A percentile compares a stretch with the other conserved stretches of the same genome.
phyloP scores from a whole-genome alignment of 768 basidiomycete genomes.

The Tulasnella sp. region DNA sequence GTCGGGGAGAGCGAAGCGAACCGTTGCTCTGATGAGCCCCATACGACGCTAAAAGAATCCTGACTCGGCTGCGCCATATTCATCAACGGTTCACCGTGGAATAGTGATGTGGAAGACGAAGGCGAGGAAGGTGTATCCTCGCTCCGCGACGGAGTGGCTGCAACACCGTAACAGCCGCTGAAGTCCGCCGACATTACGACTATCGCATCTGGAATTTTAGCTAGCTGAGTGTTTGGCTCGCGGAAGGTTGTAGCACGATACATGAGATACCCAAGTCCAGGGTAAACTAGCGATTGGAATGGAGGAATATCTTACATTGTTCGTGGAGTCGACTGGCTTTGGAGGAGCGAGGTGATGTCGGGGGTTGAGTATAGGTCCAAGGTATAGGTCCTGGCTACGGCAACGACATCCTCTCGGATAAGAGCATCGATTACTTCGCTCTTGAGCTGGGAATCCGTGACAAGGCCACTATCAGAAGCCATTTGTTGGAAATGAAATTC shows the following conservation, averaged over 20 bases:
- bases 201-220: not conserved
- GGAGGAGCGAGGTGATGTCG: not conserved
- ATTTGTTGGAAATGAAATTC: not conserved
- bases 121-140: not conserved
- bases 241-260: not conserved
- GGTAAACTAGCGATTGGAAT: not conserved
- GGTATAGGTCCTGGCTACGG: not conserved
- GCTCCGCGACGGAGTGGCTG: not conserved
- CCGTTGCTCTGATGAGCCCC: not conserved
- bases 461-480: not conserved
- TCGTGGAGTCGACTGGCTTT: not conserved
- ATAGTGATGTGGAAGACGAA: not conserved
- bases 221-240: not conserved
- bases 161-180: not conserved
- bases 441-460: not conserved
- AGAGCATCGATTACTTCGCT: not conserved
- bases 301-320: not conserved
- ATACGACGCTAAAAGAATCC: not conserved
- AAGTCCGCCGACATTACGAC: not conserved
- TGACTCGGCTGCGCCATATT: not conserved
- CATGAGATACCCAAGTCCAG: not conserved
- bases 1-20: not conserved
- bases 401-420: not conserved
- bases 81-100: not conserved
- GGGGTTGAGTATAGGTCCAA: not conserved